A percentile compares a stretch with the other conserved stretches of the same genome.
phyloP scores from a whole-genome alignment of 2,329 filamentous ascomycete species.

The Xylaria digitata region DNA sequence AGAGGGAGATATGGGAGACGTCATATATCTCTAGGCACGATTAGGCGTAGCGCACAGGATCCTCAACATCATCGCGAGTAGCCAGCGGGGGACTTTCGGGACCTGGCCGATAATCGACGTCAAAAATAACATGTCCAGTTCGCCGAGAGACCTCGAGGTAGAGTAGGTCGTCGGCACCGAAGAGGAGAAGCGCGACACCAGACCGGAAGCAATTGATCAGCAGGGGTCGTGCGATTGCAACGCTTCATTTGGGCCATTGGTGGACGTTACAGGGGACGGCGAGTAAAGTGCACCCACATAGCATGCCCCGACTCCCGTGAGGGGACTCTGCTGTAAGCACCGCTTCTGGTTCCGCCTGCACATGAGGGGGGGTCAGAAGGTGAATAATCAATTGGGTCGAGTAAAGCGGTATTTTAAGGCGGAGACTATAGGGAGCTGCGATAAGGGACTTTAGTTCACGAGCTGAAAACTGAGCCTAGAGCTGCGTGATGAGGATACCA shows the following conservation, averaged over 20 bases:
- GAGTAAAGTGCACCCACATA: constrained; percentile 49
- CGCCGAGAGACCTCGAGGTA: constrained; percentile 50
- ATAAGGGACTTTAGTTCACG: constrained; percentile 13
- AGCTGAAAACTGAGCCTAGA: constrained; percentile 2
- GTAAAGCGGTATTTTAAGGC: constrained; percentile 19
- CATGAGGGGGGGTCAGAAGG: constrained; percentile 14
- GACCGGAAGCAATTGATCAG: constrained; percentile 55
- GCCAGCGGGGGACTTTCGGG: constrained; percentile 54
- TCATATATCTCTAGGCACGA: constrained; percentile 22
- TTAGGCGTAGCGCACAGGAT: constrained; percentile 49
- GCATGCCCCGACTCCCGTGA: constrained; percentile 45
- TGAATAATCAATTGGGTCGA: constrained; percentile 27
- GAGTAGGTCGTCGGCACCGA: constrained; percentile 55
- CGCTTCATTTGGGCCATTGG: background rate
- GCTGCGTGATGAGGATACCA: background rate
- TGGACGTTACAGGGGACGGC: constrained; percentile 15
- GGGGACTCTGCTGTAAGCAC: constrained; percentile 40
- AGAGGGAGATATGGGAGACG: constrained; percentile 53
- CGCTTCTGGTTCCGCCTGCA: constrained; percentile 27
- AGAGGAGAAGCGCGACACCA: constrained; percentile 50
- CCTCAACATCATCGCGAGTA: constrained; percentile 48
- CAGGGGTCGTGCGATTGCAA: constrained; percentile 34
- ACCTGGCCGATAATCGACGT: constrained; percentile 51
- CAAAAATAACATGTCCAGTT: constrained; percentile 38
- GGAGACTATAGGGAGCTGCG: constrained; percentile 20